Base-by-base conservation (phyloP, 192 early-diverging fungal genomes). In the Backusella tuberculispora region DNA sequence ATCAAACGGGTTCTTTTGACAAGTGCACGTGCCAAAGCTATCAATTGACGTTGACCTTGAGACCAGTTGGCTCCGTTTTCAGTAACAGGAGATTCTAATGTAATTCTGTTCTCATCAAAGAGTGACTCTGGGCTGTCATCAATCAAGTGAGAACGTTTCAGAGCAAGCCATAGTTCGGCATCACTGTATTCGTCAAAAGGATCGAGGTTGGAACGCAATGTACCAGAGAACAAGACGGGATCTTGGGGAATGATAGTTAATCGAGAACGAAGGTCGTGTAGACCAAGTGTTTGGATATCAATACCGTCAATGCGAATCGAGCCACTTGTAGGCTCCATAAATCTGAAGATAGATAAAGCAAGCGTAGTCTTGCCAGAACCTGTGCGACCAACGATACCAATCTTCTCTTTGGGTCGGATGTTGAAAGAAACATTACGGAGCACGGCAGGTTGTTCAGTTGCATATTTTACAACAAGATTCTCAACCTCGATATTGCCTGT, bases 181-280 rank as follows among this genome's bases (percentile, higher is more conserved):
- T 74, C 64, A 63, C 82, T 76, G 73, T 92, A 90, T 5, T 96
- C 48, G 48, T 50, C 19, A 9, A 50, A 50, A 19, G 48, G 97
- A 79, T 97, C 96, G 29, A 98, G 79, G 82, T 98, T 98, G 40
- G 44, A n/a, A 19, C 77, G 64, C 1, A 78, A 29, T 8, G 77
- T 48, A 85, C 91, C 86, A 0, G 83, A 76, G 37, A 95, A 87
- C 17, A 94, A 66, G 3, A 88, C 87, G 3, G 95, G 88, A 15
- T 95, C 91, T 76, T 98, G 97, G 10, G 97, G 96, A 65, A 98
- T 98, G 41, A 98, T 92, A 5, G 91, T 86, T 73, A 98, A 83
- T 17, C 88, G 84, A 74, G 82, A 88, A 17, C 94, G 81, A 17
- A 96, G 80, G 47, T 91, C 86, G 6, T 84, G 81, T 0, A 95